Base-by-base conservation (phyloP, 2,329 filamentous ascomycete species). In the Colletotrichum sp. region DNA sequence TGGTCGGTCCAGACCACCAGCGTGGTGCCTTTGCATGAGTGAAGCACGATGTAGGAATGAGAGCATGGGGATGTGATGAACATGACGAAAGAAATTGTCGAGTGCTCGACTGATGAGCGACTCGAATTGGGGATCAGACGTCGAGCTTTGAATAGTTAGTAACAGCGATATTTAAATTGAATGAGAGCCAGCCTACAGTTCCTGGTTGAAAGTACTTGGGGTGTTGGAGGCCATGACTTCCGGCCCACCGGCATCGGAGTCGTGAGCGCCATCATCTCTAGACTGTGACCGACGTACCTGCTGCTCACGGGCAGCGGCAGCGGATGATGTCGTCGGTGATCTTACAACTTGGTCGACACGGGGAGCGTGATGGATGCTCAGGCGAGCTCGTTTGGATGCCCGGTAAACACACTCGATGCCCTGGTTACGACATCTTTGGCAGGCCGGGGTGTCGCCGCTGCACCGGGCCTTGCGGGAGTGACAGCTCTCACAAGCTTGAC, bases 31-130 rank as follows among this genome's bases (percentile, higher is more conserved):
- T 80, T 91, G 90, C 89, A 91, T 91, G 28, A 92, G 87, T 3
- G 90, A 92, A 15, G 90, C 89, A 30, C 90, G 89, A 79, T 92
- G 90, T 18, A 92, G 82, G 72, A 92, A 92, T 13, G 89, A 90
- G 82, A 90, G 90, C 78, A 90, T 89, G 60, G 90, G 89, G 68
- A 92, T 89, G 77, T 92, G 90, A 81, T 92, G 90, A 55, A 92
- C 86, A 79, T 91, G 88, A 57, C 88, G 88, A 81, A 92, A 92
- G 83, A 91, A 92, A 78, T 88, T 87, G 79, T 89, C 89, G 77
- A 92, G 90, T 8, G 89, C 89, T 52, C 87, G 87, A 66, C 87
- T 84, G 55, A 90, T 89, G 30, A 91, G 80, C 26, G 86, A 83
- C 78, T 91, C 89, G 77, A 89, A 83, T 63, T 84, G 84, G 76